These are phyloP conservation scores for Corymbia maculata DNA, from an alignment of 345 rosid genomes.

Conservation along the genomic window DNA sequence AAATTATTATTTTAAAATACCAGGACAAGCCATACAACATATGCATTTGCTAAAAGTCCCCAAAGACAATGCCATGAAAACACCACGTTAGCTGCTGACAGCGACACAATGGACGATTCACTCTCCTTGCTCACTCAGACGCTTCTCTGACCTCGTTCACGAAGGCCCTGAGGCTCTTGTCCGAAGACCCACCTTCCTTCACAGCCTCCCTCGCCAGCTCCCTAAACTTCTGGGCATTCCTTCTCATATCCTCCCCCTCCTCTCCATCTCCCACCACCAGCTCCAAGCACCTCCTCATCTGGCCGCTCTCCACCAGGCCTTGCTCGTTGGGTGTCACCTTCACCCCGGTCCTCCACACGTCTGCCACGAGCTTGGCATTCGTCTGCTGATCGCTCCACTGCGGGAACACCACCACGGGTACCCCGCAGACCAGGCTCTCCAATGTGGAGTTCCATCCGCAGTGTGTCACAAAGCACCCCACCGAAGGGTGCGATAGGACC, in stretches of 20 bases:
- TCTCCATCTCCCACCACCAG: neutral
- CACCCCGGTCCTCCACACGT: neutral
- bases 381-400: neutral
- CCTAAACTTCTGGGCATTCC: neutral
- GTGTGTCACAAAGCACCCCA: neutral
- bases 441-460: neutral
- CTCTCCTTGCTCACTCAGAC: neutral
- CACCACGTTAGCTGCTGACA: too few relatives aligned
- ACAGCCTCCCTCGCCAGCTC: neutral
- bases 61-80: too few relatives aligned
- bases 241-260: neutral
- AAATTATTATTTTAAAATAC: too few relatives aligned
- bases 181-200: neutral
- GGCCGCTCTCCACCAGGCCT: neutral
- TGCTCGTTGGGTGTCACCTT: neutral
- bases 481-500: neutral
- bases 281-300: neutral
- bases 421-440: neutral
- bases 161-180: neutral
- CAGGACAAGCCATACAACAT: too few relatives aligned
- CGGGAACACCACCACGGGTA: neutral
- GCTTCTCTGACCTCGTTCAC: neutral
- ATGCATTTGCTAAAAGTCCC: too few relatives aligned
- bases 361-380: neutral
- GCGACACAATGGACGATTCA: neutral